Evolutionary conservation across 1,284 basidiomycete genomes (phyloP).

Genomic region (Marasmius sp.): DNA sequence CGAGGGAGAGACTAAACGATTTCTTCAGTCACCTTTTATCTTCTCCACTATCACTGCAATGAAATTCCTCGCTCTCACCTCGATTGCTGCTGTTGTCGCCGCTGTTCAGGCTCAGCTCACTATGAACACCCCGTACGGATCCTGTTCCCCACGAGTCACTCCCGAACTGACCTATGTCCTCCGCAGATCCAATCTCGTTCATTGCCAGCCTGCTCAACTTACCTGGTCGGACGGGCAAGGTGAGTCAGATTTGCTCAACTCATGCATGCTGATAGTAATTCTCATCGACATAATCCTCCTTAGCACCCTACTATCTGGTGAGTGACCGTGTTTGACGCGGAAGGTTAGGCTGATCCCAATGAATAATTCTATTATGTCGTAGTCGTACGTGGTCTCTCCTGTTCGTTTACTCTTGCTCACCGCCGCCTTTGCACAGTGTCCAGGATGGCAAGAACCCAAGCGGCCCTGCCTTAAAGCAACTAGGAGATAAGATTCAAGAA

Average conservation of each 20-base stretch:
- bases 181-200: not conserved
- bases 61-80: not conserved
- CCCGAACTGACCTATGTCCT: not conserved
- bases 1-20: not conserved
- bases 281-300: not conserved
- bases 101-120: not conserved
- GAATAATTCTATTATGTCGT: not conserved
- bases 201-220: not conserved
- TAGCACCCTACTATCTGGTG: conserved; percentile 1
- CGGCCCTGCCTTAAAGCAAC: not conserved
- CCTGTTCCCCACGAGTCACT: too few relatives aligned
- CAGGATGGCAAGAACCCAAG: not conserved
- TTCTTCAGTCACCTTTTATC: not conserved
- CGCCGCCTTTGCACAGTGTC: not conserved
- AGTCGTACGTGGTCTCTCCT: not conserved
- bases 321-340: not conserved
- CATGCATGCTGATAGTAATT: not conserved
- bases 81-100: not conserved
- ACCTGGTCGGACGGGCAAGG: not conserved
- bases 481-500: too few relatives aligned
- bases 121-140: not conserved
- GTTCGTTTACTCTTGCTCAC: not conserved
- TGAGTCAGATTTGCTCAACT: not conserved
- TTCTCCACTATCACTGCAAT: not conserved
- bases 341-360: not conserved